These are phyloP conservation scores for Manihot esculenta DNA, from an alignment of 441 rosid species.

Conservation along the genomic window DNA sequence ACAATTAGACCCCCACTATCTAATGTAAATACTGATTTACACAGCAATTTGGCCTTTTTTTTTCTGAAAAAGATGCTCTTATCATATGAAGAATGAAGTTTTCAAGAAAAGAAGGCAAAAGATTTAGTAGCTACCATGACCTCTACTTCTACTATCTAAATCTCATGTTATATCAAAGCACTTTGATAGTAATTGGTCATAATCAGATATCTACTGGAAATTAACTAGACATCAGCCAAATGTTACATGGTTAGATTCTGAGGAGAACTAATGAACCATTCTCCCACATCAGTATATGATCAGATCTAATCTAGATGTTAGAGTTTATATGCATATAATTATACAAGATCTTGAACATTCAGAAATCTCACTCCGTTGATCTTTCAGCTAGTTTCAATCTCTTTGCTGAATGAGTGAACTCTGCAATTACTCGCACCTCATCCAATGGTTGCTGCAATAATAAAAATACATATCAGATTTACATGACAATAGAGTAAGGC, in stretches of 20 bases:
- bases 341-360: slow-evolving; percentile 25
- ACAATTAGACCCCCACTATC: too few species aligned
- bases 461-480: background rate
- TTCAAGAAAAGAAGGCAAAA: too few species aligned
- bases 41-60: too few species aligned
- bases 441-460: slow-evolving; percentile 44
- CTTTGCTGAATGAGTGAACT: slow-evolving; percentile 42
- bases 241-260: slow-evolving; percentile 33
- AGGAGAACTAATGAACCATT: slow-evolving; percentile 23
- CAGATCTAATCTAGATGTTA: slow-evolving; percentile 48
- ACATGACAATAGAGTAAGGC: background rate
- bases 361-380: slow-evolving; percentile 22
- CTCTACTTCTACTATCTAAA: background rate
- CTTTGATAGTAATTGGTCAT: background rate
- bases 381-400: slow-evolving; percentile 29
- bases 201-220: slow-evolving; percentile 15
- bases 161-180: background rate
- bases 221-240: slow-evolving; percentile 18
- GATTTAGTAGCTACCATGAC: background rate
- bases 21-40: too few species aligned
- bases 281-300: slow-evolving; percentile 29
- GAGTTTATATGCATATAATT: slow-evolving; percentile 36
- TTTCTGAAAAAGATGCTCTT: too few species aligned
- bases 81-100: too few species aligned
- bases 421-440: slow-evolving; percentile 45